Base-by-base conservation (phyloP, 805 yeast species). In the Cyberlindnera misumaiensis region DNA sequence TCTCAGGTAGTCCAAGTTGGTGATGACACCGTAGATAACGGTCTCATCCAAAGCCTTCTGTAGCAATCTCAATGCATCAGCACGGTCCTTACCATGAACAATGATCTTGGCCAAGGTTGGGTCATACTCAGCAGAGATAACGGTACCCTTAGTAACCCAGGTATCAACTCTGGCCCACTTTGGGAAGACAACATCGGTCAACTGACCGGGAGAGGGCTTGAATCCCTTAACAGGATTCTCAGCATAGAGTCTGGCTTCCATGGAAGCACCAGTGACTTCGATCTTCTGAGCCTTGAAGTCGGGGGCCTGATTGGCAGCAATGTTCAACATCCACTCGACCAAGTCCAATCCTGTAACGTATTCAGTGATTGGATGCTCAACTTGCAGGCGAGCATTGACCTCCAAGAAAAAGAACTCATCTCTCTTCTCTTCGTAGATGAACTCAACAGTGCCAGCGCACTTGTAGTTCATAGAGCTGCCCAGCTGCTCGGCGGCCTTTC, bases 401-500 rank as follows among this genome's bases (percentile, higher is more conserved):
- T 90, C 98, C 55, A 90, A 69, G 66, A 90, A 90, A 68, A 90
- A 90, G 60, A 90, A 93, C 58, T 82, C 93, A 58, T 89, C 90
- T 51, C 95, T 69, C 39, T 62, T 70, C 54, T 83, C 82, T 58
- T 93, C 97, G 56, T 85, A 90, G 53, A 90, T 89, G 59, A 80
- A 90, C 64, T 90, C 98, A 52, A 93, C 95, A 6, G 98, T 90
- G 61, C 97, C 98, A 30, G 97, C 98, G 64, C 96, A 80, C 64
- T 86, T 88, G 67, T 93, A 90, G 52, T 85, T 80, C 81, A 93
- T 77, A 18, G 82, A 66, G 2, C 88, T 65, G 34, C 82, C 96
- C 45, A 90, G 68, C 38, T 78, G 80, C 60, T 85, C 95, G 31
- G 96, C 86, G 31, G 96, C 90, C 37, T 68, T 67, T 63, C 89